phyloP scores from a whole-genome alignment of 495 filamentous ascomycete genomes.

The Podospora sp. region DNA sequence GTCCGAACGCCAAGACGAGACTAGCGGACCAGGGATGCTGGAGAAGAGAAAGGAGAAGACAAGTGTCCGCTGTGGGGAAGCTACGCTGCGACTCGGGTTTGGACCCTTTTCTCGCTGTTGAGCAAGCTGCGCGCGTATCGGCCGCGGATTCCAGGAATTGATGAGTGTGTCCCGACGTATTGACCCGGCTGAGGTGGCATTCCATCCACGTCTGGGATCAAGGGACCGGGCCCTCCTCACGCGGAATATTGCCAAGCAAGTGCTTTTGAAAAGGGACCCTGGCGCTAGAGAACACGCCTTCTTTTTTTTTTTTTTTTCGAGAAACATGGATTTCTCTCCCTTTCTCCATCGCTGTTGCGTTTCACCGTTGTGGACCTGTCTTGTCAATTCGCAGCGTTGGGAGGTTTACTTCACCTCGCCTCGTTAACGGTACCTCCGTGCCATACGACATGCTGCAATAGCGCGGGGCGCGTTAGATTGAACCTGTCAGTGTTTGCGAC shows the following conservation, averaged over 20 bases:
- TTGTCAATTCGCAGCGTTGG: background rate
- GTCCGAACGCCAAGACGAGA: background rate
- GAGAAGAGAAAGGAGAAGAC: background rate
- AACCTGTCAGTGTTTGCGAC: background rate
- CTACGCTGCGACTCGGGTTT: too few species aligned
- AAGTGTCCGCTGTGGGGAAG: too few species aligned
- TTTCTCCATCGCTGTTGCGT: background rate
- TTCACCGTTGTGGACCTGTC: background rate
- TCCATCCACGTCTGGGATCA: background rate
- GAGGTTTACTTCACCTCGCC: too few species aligned
- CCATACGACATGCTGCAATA: background rate
- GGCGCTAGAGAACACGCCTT: background rate
- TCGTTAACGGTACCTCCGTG: background rate
- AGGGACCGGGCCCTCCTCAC: background rate
- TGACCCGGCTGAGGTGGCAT: background rate
- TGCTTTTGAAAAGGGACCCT: background rate
- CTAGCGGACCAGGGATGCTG: background rate
- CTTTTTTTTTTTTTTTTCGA: background rate
- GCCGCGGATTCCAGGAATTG: too few species aligned
- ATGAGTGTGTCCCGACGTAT: too few species aligned
- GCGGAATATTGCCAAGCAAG: background rate
- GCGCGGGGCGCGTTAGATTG: background rate
- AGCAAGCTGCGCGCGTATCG: too few species aligned
- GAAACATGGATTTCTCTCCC: background rate
- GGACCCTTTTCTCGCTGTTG: too few species aligned